phyloP scores from a whole-genome alignment of 2,329 filamentous ascomycete genomes.

The Neocucurbitaria cava region DNA sequence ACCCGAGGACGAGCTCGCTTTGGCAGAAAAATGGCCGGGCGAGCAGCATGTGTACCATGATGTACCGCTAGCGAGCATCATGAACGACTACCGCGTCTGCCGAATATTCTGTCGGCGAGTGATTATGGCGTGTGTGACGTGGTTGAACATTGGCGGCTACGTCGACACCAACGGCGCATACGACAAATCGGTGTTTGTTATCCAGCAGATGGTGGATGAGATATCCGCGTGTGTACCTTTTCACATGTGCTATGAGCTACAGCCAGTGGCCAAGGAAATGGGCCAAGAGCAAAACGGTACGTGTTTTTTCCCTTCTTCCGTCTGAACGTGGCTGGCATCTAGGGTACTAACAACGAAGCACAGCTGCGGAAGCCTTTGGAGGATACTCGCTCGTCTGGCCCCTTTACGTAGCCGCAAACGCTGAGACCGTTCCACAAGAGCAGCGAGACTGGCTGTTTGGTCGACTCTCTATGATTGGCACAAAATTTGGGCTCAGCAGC shows the following conservation, averaged over 20 bases:
- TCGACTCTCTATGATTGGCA: slow-evolving; percentile 46
- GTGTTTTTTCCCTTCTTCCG: not conserved
- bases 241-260: slow-evolving; percentile 48
- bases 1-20: slow-evolving; percentile 31
- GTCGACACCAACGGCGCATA: slow-evolving; percentile 20
- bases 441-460: slow-evolving; percentile 49
- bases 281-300: slow-evolving; percentile 46
- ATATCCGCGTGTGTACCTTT: slow-evolving; percentile 50
- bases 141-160: slow-evolving; percentile 26
- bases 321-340: no score
- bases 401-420: slow-evolving; percentile 48
- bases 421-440: slow-evolving; percentile 43
- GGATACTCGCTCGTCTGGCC: slow-evolving; percentile 52
- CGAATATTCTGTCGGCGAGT: slow-evolving; percentile 50
- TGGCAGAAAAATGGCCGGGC: slow-evolving; percentile 45
- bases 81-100: slow-evolving; percentile 51
- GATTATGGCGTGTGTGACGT: slow-evolving; percentile 45
- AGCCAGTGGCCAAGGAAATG: slow-evolving; percentile 41
- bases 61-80: slow-evolving; percentile 47
- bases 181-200: slow-evolving; percentile 30
- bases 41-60: slow-evolving; percentile 51
- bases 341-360: slow-evolving; percentile 6
- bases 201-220: slow-evolving; percentile 50
- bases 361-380: slow-evolving; percentile 49
- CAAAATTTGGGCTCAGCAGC: slow-evolving; percentile 44